phyloP scores from a whole-genome alignment of 306 rosid species.

The Clitoria ternatea region DNA sequence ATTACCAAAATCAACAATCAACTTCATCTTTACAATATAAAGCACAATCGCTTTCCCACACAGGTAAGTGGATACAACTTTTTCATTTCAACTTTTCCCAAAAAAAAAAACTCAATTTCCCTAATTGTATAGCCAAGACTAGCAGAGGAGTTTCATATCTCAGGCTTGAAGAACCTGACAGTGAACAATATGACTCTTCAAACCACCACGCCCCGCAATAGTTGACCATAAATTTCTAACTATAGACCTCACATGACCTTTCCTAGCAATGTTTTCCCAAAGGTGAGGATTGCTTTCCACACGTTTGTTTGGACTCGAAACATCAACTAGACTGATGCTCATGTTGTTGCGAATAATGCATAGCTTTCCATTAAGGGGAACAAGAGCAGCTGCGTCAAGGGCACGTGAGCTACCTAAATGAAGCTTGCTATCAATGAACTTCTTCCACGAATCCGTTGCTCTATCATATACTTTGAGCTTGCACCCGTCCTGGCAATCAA shows the following conservation, averaged over 20 bases:
- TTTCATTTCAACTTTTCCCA: constrained; percentile 14
- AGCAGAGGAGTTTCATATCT: constrained; percentile 20
- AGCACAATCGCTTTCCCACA: constrained; percentile 19
- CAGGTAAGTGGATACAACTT: constrained; percentile 24
- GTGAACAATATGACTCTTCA: constrained; percentile 96
- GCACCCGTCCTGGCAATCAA: constrained; percentile 94
- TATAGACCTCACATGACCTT: constrained; percentile 72
- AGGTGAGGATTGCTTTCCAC: constrained; percentile 82
- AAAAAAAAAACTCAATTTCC: constrained; percentile 16
- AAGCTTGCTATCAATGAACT: constrained; percentile 91
- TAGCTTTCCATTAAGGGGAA: constrained; percentile 89
- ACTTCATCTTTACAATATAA: constrained; percentile 39
- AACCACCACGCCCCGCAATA: constrained; percentile 78
- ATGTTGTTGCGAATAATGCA: constrained; percentile 95
- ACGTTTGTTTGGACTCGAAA: constrained; percentile 58
- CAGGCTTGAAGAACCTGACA: constrained; percentile 98
- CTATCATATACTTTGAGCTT: constrained; percentile 83
- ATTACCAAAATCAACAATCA: constrained; percentile 45
- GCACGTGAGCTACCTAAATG: constrained; percentile 91
- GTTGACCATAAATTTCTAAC: constrained; percentile 88
- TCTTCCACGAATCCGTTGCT: constrained; percentile 84
- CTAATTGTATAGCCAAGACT: constrained; percentile 29
- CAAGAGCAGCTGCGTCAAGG: constrained; percentile 95
- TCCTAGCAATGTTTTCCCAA: constrained; percentile 96
- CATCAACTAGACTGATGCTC: constrained; percentile 95